Conservation (phyloP, 2,329 filamentous ascomycete genomes). For the Pseudogymnoascus sp. region DNA sequence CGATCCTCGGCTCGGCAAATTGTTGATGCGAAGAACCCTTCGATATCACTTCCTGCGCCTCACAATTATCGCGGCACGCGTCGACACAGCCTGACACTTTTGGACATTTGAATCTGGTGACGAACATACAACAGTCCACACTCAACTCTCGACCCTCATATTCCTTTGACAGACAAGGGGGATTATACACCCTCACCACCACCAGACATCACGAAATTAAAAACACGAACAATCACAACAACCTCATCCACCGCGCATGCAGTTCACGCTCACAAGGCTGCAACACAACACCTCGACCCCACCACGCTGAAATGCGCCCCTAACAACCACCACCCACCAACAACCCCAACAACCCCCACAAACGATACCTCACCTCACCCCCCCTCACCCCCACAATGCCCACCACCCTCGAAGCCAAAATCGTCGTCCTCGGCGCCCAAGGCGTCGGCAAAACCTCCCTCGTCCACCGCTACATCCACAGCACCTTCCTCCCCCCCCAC, state of each 20-base stretch:
- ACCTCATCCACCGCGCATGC: neutral
- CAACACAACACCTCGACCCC: neutral
- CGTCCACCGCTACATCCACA: slow-evolving; percentile 53
- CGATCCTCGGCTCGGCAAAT: neutral
- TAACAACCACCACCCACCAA: neutral
- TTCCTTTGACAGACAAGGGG: neutral
- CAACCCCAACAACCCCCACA: slow-evolving; percentile 26
- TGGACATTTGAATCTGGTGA: neutral
- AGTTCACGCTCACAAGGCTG: neutral
- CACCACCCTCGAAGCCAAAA: slow-evolving; percentile 66
- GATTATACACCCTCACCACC: neutral
- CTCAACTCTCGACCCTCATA: neutral
- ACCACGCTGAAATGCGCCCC: neutral
- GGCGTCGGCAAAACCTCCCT: slow-evolving; percentile 74
- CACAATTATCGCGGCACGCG: neutral
- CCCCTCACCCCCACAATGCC: slow-evolving; percentile 32
- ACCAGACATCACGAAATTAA: neutral
- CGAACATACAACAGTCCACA: neutral
- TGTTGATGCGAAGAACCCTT: neutral
- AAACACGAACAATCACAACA: neutral
- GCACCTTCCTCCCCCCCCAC: slow-evolving; percentile 15
- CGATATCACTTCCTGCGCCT: neutral
- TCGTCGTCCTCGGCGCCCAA: slow-evolving; percentile 71
- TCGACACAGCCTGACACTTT: neutral
- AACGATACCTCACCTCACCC: slow-evolving; percentile 28